phyloP scores from a whole-genome alignment of 2,329 filamentous ascomycete species.

The Fusarium gaditjirri region DNA sequence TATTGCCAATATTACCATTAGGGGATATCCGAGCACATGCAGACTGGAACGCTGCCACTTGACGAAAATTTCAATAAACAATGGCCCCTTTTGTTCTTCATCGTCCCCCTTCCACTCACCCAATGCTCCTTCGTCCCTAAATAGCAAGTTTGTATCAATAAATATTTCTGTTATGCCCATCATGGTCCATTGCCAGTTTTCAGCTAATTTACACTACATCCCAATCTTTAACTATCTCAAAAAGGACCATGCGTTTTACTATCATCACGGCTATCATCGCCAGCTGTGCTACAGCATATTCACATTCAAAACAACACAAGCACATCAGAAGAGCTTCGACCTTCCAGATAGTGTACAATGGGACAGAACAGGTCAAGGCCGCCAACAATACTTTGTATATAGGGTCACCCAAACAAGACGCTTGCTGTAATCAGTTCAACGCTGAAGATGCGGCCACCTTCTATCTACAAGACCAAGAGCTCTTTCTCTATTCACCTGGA shows the following conservation, averaged over 20 bases:
- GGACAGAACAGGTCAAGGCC: not conserved
- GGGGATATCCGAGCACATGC: not conserved
- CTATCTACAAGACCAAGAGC: not conserved
- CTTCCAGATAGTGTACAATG: not conserved
- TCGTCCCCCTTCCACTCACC: not conserved
- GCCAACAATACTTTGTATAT: not conserved
- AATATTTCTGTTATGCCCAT: not conserved
- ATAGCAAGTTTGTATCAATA: not conserved
- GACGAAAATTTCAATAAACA: not conserved
- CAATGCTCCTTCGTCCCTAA: not conserved
- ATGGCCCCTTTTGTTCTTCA: not conserved
- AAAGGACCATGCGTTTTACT: not conserved
- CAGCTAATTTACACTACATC: not conserved
- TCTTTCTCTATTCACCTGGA: conserved; percentile 3
- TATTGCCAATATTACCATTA: not conserved
- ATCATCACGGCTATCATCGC: not conserved
- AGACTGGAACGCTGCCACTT: not conserved
- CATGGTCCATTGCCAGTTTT: accelerated
- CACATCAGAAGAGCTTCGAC: not conserved
- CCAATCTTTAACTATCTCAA: not conserved
- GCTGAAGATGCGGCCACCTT: conserved; percentile 4
- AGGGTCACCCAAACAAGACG: not conserved
- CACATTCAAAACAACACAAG: not conserved
- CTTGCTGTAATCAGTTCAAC: conserved; percentile 1
- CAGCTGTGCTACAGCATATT: not conserved